Evolutionary conservation across 768 basidiomycete species (phyloP).

Genomic region (Infundibulicybe gibba): DNA sequence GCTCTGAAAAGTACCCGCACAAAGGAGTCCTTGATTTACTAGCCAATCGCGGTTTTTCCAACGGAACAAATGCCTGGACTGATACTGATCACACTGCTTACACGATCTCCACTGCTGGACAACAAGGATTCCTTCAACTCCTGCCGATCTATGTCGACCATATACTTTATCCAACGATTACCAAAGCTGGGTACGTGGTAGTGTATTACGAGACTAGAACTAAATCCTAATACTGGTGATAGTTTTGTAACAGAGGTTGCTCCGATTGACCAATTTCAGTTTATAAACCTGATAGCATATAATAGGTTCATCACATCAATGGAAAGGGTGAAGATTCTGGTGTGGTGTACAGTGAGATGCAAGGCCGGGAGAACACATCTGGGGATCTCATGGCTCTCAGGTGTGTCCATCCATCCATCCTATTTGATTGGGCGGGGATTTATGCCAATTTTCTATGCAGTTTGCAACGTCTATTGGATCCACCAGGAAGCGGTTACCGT

Average conservation of each 20-base stretch:
- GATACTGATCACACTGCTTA: slow-evolving; percentile 95
- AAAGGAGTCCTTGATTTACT: slow-evolving; percentile 86
- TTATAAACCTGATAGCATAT: slow-evolving; percentile 2
- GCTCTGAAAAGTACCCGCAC: slow-evolving; percentile 88
- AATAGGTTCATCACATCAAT: slow-evolving; percentile 91
- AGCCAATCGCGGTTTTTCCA: slow-evolving; percentile 90
- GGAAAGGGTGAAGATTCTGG: slow-evolving; percentile 88
- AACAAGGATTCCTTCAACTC: slow-evolving; percentile 84
- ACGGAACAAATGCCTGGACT: slow-evolving; percentile 97
- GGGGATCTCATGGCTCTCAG: slow-evolving; percentile 86
- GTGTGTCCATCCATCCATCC: slow-evolving; percentile 38
- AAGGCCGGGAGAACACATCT: slow-evolving; percentile 91
- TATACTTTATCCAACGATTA: slow-evolving; percentile 93
- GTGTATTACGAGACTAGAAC: not conserved
- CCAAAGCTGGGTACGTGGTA: slow-evolving; percentile 69
- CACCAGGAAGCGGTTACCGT: slow-evolving; percentile 80
- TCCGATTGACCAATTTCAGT: slow-evolving; percentile 1
- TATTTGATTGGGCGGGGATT: too few species aligned
- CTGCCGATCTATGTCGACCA: slow-evolving; percentile 93
- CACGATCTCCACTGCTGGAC: slow-evolving; percentile 93
- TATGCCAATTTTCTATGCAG: slow-evolving; percentile 29
- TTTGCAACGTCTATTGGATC: slow-evolving; percentile 77
- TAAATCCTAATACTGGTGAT: not conserved
- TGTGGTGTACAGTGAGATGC: slow-evolving; percentile 97
- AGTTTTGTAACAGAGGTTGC: slow-evolving; percentile 60